Percentiles rank a stretch among this genome's conserved stretches.
Evolutionary conservation across 371 early-diverging fungal species (phyloP).

Genomic region (Mortierella sp.): DNA sequence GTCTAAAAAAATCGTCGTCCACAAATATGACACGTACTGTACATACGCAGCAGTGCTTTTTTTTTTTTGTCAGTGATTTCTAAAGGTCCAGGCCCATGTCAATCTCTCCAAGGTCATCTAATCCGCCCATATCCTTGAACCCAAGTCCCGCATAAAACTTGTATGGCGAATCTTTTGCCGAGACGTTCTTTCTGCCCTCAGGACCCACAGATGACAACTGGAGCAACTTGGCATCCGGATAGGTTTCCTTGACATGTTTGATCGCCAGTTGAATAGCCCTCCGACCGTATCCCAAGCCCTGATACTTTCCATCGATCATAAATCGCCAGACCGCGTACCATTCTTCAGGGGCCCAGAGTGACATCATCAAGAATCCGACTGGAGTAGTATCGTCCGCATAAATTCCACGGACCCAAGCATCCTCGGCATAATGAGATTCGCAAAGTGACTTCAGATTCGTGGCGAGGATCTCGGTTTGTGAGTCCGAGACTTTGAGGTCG

Average conservation of each 20-base stretch:
- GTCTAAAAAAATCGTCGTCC: no score
- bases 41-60: background rate
- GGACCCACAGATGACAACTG: conserved; percentile 9
- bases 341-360: conserved; percentile 9
- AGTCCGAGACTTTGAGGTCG: conserved; percentile 1
- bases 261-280: conserved; percentile 20
- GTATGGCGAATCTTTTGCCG: conserved; percentile 19
- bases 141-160: conserved; percentile 16
- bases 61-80: background rate
- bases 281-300: conserved; percentile 15
- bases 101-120: conserved; percentile 16
- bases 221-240: conserved; percentile 19
- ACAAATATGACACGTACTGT: no score
- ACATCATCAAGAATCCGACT: conserved; percentile 29
- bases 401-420: conserved; percentile 23
- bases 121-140: conserved; percentile 14
- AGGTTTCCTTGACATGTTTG: background rate
- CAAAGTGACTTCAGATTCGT: conserved; percentile 14
- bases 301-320: conserved; percentile 26
- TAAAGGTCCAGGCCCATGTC: conserved; percentile 16
- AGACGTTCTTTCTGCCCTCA: conserved; percentile 17
- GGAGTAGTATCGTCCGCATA: conserved; percentile 27
- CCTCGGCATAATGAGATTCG: conserved; percentile 22
- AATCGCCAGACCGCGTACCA: conserved; percentile 27
- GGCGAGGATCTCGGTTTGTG: conserved; percentile 1